Evolutionary conservation across 1,284 basidiomycete genomes (phyloP).

Genomic region (Neolentinus lepideus): DNA sequence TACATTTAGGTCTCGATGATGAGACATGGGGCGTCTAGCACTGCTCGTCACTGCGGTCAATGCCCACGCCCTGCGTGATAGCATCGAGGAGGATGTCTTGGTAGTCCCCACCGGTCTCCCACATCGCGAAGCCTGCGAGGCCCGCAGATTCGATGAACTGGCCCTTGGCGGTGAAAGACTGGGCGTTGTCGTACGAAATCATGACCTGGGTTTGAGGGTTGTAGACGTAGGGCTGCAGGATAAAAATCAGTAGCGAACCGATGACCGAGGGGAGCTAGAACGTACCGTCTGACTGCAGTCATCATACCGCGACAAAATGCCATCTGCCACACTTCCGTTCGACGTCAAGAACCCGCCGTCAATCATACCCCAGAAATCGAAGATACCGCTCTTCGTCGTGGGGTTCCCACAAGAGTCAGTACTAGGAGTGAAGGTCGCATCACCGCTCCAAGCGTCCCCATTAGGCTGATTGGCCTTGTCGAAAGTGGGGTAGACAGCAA

Average conservation of each 20-base stretch:
- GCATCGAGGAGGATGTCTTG: constrained; percentile 40
- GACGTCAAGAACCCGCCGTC: constrained; percentile 29
- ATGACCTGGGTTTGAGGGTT: constrained; percentile 27
- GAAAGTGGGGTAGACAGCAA: constrained; percentile 32
- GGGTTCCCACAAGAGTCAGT: constrained; percentile 32
- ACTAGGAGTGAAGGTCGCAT: constrained; percentile 11
- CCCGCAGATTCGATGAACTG: constrained; percentile 25
- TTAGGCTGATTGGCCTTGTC: constrained; percentile 25
- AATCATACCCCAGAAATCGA: constrained; percentile 34
- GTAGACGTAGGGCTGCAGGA: constrained; percentile 37
- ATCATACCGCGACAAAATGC: constrained; percentile 36
- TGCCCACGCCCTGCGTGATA: constrained; percentile 19
- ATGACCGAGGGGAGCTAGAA: constrained; percentile 8
- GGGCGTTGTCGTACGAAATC: constrained; percentile 33
- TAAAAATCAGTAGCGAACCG: constrained; percentile 1
- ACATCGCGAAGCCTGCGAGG: constrained; percentile 47
- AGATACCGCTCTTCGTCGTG: constrained; percentile 27
- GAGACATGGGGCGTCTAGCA: background rate
- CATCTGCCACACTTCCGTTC: constrained; percentile 27
- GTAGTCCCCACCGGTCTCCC: constrained; percentile 45
- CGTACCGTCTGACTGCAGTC: constrained; percentile 40
- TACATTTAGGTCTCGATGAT: background rate
- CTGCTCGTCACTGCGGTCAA: background rate
- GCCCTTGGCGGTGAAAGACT: constrained; percentile 28
- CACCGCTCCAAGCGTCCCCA: constrained; percentile 35